Evolutionary conservation across 148 eudicot species (phyloP).

Genomic region (Camellia granthamiana): DNA sequence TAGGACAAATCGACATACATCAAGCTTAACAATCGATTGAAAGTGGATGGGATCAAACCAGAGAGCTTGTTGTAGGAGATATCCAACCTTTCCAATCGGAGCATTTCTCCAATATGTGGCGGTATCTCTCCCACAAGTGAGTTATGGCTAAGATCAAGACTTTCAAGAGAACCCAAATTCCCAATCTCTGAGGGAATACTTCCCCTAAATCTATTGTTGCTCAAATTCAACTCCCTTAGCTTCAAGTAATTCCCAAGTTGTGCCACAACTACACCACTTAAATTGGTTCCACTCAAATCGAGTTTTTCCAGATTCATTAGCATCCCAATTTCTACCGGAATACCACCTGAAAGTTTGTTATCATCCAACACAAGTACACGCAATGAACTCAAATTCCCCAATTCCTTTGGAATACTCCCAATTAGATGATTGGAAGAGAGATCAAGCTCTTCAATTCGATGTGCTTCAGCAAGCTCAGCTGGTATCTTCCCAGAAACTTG

Average conservation of each 20-base stretch:
- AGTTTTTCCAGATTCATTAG: conserved; percentile 30
- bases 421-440: conserved; percentile 36
- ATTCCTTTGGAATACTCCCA: conserved; percentile 37
- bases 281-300: conserved; percentile 29
- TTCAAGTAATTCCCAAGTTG: conserved; percentile 25
- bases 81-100: conserved; percentile 27
- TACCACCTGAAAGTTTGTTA: conserved; percentile 33
- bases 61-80: conserved; percentile 38
- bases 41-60: conserved; percentile 23
- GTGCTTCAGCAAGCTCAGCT: conserved; percentile 27
- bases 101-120: conserved; percentile 13
- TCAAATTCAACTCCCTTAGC: conserved; percentile 17
- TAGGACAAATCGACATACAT: conserved; percentile 27
- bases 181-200: neutral
- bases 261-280: conserved; percentile 30
- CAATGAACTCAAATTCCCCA: conserved; percentile 28
- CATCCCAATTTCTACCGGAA: conserved; percentile 32
- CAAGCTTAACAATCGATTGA: no score
- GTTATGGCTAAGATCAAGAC: conserved; percentile 35
- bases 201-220: conserved; percentile 1
- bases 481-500: conserved; percentile 8
- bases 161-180: neutral
- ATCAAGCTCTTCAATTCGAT: conserved; percentile 19
- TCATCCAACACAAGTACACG: conserved; percentile 28
- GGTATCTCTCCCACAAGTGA: conserved; percentile 38